These are phyloP conservation scores for Sindora glabra DNA, from an alignment of 306 rosid genomes.

Conservation along the genomic window DNA sequence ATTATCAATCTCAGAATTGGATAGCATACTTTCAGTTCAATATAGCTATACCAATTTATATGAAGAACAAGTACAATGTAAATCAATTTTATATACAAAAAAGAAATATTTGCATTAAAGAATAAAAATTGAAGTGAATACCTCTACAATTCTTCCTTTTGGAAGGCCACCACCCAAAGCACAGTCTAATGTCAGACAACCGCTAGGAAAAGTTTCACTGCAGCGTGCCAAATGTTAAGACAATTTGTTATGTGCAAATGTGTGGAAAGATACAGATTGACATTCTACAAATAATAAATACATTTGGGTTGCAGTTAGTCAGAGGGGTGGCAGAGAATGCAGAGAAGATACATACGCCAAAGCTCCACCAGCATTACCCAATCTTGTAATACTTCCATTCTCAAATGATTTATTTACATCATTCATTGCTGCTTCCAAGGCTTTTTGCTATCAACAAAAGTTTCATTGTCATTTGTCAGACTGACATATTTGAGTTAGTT, in stretches of 20 bases:
- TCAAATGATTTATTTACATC: conserved; percentile 89
- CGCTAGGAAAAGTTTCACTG: conserved; percentile 99
- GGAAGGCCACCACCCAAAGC: conserved; percentile 99
- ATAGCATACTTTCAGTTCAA: background rate
- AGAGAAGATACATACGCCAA: conserved; percentile 64
- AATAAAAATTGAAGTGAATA: conserved; percentile 12
- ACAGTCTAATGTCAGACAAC: conserved; percentile 88
- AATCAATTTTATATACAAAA: background rate
- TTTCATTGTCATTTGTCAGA: conserved; percentile 20
- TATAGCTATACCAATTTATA: background rate
- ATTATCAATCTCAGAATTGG: background rate
- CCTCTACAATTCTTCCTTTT: conserved; percentile 97
- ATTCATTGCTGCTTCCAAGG: conserved; percentile 93
- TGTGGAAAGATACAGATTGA: too few relatives aligned
- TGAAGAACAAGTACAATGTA: background rate
- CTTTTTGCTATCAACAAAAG: conserved; percentile 75
- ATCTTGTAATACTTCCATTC: conserved; percentile 91
- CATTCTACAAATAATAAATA: too few relatives aligned
- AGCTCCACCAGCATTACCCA: conserved; percentile 98
- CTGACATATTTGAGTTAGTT: background rate
- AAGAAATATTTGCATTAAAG: background rate
- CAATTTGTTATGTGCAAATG: background rate
- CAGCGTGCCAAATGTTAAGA: conserved; percentile 16
- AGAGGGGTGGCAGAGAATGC: conserved; percentile 1
- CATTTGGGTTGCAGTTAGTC: background rate